A percentile compares a stretch with the other conserved stretches of the same genome.
phyloP scores from a whole-genome alignment of 139 green algal species.

The Zygnema cylindricum region DNA sequence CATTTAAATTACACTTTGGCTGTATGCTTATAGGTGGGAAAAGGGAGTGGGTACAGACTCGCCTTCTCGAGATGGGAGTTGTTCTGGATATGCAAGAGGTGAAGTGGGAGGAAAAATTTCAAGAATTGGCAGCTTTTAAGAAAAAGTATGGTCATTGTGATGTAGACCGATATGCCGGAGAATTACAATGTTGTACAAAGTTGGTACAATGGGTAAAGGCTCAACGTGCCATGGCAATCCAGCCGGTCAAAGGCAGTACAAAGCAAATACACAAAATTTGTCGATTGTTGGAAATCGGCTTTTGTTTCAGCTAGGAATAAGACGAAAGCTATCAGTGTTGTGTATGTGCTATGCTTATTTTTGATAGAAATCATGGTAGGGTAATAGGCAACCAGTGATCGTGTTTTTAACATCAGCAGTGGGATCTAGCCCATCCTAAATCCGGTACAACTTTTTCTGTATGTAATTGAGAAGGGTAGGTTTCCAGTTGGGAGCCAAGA shows the following conservation, averaged over 20 bases:
- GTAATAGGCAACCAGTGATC: too few species aligned
- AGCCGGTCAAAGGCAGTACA: constrained; percentile 26
- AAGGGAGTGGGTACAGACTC: neutral
- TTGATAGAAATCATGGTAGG: too few species aligned
- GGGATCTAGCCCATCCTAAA: too few species aligned
- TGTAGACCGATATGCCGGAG: neutral
- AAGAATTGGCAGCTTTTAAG: constrained; percentile 25
- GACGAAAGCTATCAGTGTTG: too few species aligned
- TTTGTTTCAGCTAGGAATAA: constrained; percentile 22
- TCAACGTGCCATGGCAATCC: constrained; percentile 1
- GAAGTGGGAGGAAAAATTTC: constrained; percentile 43
- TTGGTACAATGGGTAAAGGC: constrained; percentile 35
- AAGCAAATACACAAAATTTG: constrained; percentile 29
- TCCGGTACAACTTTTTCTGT: too few species aligned
- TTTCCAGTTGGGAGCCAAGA: too few species aligned
- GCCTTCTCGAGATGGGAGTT: constrained; percentile 21
- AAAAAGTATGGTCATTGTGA: constrained; percentile 28
- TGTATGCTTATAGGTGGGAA: too few species aligned
- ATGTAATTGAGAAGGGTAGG: too few species aligned
- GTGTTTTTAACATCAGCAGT: too few species aligned
- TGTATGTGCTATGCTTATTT: too few species aligned
- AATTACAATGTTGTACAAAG: neutral
- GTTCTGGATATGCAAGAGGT: constrained; percentile 43
- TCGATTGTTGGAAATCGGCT: constrained; percentile 35
- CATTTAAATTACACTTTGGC: too few species aligned